phyloP scores from a whole-genome alignment of 23 red algal species.

The Gracilaria domingensis region DNA sequence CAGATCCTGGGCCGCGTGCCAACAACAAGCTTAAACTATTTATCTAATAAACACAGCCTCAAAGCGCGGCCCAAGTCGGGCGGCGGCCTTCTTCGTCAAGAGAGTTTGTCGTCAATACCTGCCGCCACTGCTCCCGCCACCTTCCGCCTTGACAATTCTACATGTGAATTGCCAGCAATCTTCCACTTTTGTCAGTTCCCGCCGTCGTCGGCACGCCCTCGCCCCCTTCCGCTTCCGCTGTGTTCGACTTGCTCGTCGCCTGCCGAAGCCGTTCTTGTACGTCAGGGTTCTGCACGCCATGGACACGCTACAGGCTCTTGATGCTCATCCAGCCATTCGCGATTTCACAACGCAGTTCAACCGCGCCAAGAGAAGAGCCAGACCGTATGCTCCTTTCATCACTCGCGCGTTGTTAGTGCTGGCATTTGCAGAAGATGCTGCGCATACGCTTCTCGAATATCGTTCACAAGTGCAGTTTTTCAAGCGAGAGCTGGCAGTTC shows the following conservation, averaged over 20 bases:
- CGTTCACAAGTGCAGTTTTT: slow-evolving; percentile 63
- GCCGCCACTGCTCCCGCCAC: slow-evolving; percentile 3
- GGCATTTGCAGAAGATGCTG: slow-evolving; percentile 87
- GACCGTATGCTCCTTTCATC: slow-evolving; percentile 51
- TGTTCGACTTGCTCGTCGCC: neutral
- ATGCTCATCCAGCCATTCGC: slow-evolving; percentile 2
- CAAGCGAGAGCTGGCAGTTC: slow-evolving; percentile 44
- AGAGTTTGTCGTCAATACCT: neutral
- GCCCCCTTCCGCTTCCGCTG: neutral
- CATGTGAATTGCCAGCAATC: neutral
- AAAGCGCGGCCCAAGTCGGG: neutral
- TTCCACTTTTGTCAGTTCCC: neutral
- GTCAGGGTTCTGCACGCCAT: neutral
- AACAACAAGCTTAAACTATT: neutral
- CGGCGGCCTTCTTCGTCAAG: neutral
- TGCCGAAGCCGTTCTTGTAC: neutral
- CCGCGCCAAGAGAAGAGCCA: neutral
- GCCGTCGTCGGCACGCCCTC: neutral
- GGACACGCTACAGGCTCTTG: neutral
- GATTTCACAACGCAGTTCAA: neutral
- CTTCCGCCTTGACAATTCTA: neutral
- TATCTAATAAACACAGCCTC: neutral
- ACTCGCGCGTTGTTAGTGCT: slow-evolving; percentile 73
- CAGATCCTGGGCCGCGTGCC: neutral
- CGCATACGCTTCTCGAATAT: slow-evolving; percentile 48